phyloP scores from a whole-genome alignment of 768 basidiomycete species.

The Boletus tomentosulus region DNA sequence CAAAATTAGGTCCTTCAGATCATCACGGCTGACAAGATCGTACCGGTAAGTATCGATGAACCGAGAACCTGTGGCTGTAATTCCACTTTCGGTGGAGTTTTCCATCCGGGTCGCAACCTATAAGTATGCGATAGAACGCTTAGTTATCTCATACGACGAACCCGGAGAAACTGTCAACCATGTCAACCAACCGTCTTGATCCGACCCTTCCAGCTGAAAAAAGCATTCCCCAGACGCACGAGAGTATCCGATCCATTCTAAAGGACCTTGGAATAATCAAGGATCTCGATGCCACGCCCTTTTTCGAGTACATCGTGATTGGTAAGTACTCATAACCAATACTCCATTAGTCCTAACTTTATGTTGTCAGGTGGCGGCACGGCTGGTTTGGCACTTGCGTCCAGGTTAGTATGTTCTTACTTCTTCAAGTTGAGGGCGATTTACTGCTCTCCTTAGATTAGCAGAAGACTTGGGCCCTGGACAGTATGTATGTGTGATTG shows the following conservation, averaged over 20 bases:
- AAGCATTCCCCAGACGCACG: neutral
- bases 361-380: constrained; percentile 10
- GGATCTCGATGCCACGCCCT: neutral
- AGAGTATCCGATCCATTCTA: neutral
- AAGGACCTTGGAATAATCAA: neutral
- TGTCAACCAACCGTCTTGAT: neutral
- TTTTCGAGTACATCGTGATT: neutral
- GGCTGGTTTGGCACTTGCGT: constrained; percentile 15
- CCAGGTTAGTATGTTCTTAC: constrained; percentile 4
- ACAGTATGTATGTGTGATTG: constrained; percentile 18
- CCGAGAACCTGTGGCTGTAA: neutral
- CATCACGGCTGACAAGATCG: neutral
- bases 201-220: neutral
- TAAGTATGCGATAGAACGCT: neutral
- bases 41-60: neutral
- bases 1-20: neutral
- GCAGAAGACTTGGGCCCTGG: constrained; percentile 9
- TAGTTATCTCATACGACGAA: neutral
- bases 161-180: neutral
- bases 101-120: neutral
- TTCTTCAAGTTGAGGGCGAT: neutral
- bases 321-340: neutral
- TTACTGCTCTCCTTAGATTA: constrained; percentile 2
- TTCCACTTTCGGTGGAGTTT: neutral
- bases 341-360: neutral